phyloP scores from a whole-genome alignment of 176 grass and related monocot genomes.

The Echinochloa phyllopogon region DNA sequence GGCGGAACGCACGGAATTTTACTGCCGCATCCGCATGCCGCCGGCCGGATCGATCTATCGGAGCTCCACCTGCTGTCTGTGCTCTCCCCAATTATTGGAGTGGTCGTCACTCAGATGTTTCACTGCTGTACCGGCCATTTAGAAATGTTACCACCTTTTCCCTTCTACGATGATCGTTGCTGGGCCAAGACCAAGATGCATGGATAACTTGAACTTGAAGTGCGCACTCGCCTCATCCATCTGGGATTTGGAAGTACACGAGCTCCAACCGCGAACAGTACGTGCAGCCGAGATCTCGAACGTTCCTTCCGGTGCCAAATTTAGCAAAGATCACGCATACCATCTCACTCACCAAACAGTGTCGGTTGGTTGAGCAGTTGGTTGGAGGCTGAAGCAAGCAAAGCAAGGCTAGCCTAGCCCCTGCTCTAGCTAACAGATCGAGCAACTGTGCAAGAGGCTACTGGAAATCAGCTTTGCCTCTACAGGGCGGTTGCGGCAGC shows the following conservation, averaged over 20 bases:
- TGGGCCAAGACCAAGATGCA: no score
- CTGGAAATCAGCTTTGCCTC: background rate
- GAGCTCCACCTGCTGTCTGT: background rate
- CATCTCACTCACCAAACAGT: background rate
- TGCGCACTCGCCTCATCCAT: background rate
- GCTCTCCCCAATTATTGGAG: background rate
- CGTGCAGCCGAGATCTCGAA: background rate
- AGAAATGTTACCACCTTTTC: no score
- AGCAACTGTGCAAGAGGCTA: background rate
- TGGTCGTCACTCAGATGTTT: no score
- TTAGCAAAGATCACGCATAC: background rate
- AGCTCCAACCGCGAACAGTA: background rate
- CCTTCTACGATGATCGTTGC: no score
- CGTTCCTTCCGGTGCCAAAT: background rate
- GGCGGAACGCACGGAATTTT: constrained; percentile 24
- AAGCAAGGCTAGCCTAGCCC: background rate
- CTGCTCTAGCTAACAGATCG: background rate
- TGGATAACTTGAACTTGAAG: no score
- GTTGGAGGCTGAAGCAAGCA: background rate
- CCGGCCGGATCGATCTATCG: no score
- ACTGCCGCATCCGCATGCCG: background rate
- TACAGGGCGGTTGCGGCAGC: background rate
- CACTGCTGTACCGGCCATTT: no score
- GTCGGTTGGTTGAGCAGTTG: background rate
- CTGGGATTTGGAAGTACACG: background rate